Conservation (phyloP, 2,329 filamentous ascomycete genomes). For the Exophiala sp. region DNA sequence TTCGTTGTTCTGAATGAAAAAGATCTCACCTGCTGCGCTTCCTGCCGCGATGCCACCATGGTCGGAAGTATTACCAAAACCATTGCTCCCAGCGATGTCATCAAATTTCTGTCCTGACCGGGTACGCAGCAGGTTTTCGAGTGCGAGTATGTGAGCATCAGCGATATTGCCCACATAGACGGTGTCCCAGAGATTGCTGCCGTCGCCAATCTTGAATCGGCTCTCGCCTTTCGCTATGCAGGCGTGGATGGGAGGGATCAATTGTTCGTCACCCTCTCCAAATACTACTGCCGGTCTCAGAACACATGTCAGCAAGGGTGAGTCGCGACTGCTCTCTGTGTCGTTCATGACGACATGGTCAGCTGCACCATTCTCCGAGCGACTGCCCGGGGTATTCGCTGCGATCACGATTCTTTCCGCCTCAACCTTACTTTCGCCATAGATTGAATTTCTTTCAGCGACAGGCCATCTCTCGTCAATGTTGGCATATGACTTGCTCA, state of each 20-base stretch:
- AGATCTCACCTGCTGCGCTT: slow-evolving; percentile 41
- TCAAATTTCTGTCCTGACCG: slow-evolving; percentile 22
- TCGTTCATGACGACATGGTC: neutral
- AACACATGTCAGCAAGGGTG: slow-evolving; percentile 37
- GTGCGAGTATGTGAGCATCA: slow-evolving; percentile 45
- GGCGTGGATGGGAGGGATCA: slow-evolving; percentile 42
- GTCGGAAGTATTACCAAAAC: neutral
- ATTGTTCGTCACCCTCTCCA: slow-evolving; percentile 42
- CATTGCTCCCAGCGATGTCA: neutral
- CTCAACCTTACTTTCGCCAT: slow-evolving; percentile 43
- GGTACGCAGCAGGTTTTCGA: slow-evolving; percentile 40
- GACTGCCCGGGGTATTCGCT: slow-evolving; percentile 29
- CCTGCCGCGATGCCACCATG: neutral
- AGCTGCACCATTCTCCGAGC: neutral
- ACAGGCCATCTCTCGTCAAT: slow-evolving; percentile 41
- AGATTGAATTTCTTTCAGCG: slow-evolving; percentile 38
- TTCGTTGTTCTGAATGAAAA: slow-evolving; percentile 48
- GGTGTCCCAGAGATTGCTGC: slow-evolving; percentile 43
- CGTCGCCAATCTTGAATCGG: slow-evolving; percentile 40
- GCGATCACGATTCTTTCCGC: slow-evolving; percentile 42
- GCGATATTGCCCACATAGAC: slow-evolving; percentile 44
- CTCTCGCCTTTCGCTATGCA: slow-evolving; percentile 44
- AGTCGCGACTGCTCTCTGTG: slow-evolving; percentile 3
- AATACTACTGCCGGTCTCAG: slow-evolving; percentile 44
- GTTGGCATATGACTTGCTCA: slow-evolving; percentile 35